These are phyloP conservation scores for Ascochyta pisi DNA, from an alignment of 2,329 filamentous ascomycete species.

Conservation along the genomic window DNA sequence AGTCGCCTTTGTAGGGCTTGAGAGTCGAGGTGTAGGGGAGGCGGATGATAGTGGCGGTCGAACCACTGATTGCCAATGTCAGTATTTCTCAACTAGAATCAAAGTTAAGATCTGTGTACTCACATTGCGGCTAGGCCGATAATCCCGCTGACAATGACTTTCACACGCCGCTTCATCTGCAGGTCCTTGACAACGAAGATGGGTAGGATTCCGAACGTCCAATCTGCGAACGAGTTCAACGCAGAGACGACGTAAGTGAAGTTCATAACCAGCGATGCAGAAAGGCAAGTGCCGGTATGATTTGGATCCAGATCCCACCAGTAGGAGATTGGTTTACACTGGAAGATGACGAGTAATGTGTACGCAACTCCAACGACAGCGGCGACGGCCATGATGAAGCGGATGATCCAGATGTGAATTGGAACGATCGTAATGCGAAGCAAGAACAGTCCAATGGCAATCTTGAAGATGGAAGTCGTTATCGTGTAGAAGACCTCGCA, in stretches of 20 bases:
- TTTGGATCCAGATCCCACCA: constrained; percentile 56
- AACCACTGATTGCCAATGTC: constrained; percentile 45
- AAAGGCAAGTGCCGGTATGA: constrained; percentile 50
- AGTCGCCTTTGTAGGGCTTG: constrained; percentile 37
- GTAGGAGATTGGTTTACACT: constrained; percentile 58
- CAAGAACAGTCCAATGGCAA: constrained; percentile 60
- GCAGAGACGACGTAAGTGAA: constrained; percentile 54
- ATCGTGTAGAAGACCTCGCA: constrained; percentile 62
- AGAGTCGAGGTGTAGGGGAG: constrained; percentile 37
- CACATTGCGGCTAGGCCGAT: constrained; percentile 55
- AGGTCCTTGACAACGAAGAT: constrained; percentile 62
- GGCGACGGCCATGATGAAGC: constrained; percentile 54
- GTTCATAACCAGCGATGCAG: constrained; percentile 56
- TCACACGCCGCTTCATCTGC: constrained; percentile 62
- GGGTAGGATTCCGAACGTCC: constrained; percentile 39
- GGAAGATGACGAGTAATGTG: constrained; percentile 58
- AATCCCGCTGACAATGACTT: constrained; percentile 60
- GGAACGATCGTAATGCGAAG: constrained; percentile 57
- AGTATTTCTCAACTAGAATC: neutral
- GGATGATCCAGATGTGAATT: constrained; percentile 55
- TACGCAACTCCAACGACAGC: constrained; percentile 55
- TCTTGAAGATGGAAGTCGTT: constrained; percentile 56
- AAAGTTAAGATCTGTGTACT: constrained; percentile 12
- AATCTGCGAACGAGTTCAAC: constrained; percentile 39
- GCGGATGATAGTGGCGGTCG: constrained; percentile 40